Percentiles rank a stretch among this genome's conserved stretches.
Evolutionary conservation across 352 stramenopile genomes (phyloP).

Genomic region (Pelagophyceae sp.): DNA sequence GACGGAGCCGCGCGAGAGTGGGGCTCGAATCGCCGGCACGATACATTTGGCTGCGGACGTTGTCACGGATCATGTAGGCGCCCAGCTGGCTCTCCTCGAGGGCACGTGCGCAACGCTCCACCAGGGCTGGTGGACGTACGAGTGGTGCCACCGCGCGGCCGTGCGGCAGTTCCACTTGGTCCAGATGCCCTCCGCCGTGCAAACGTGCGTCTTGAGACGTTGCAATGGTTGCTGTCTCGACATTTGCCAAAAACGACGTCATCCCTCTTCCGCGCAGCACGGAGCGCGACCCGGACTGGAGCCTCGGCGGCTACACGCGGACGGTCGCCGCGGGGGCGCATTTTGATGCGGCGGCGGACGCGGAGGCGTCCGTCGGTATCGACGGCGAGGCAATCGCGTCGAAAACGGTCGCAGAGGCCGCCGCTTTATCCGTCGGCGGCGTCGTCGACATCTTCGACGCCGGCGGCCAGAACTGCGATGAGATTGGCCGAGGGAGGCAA

Average conservation of each 20-base stretch:
- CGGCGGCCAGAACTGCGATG: constrained; percentile 6
- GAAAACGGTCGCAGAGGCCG: neutral
- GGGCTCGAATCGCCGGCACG: too few species aligned
- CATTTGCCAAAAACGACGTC: too few species aligned
- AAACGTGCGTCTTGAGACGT: too few species aligned
- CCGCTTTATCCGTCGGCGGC: neutral
- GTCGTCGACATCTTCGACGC: constrained; percentile 11
- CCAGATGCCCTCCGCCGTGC: too few species aligned
- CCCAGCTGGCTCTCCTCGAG: constrained; percentile 30
- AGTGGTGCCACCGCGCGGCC: constrained; percentile 48
- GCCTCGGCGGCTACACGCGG: constrained; percentile 5
- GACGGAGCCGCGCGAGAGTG: too few species aligned
- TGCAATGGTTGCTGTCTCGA: too few species aligned
- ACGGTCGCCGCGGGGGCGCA: neutral
- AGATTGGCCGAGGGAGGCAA: neutral
- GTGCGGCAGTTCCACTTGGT: constrained; percentile 51
- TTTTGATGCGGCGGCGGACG: neutral
- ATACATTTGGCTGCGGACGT: too few species aligned
- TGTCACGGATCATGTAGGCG: too few species aligned
- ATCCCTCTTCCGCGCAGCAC: neutral
- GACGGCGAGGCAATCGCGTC: neutral
- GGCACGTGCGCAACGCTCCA: constrained; percentile 47
- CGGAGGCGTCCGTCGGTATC: neutral
- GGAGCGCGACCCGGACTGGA: neutral
- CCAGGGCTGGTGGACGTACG: constrained; percentile 57